Conservation (phyloP, 148 eudicot genomes). For the Persicaria maculosa region DNA sequence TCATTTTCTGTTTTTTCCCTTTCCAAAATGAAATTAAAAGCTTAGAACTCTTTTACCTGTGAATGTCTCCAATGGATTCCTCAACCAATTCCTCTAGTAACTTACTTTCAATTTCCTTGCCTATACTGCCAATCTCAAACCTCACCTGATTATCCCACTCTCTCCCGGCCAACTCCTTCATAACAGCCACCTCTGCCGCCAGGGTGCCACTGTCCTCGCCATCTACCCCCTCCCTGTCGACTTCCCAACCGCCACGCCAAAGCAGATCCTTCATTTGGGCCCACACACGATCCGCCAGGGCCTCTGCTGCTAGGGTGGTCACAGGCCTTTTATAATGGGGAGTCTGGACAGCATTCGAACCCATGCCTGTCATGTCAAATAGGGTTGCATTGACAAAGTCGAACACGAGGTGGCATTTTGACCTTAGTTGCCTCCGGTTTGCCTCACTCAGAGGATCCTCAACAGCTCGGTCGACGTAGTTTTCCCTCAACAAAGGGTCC, state of each 20-base stretch:
- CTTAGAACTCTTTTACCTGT: slow-evolving; percentile 25
- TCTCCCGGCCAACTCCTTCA: slow-evolving; percentile 65
- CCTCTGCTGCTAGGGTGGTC: not conserved
- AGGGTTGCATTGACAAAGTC: slow-evolving; percentile 75
- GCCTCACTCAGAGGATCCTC: slow-evolving; percentile 47
- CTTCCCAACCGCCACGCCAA: slow-evolving; percentile 24
- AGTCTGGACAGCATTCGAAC: slow-evolving; percentile 20
- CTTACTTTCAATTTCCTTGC: slow-evolving; percentile 62
- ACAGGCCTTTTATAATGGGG: not conserved
- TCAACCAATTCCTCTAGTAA: slow-evolving; percentile 74
- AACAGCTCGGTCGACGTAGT: slow-evolving; percentile 34
- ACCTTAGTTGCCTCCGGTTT: slow-evolving; percentile 51
- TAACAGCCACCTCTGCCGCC: slow-evolving; percentile 67
- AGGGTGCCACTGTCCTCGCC: slow-evolving; percentile 48
- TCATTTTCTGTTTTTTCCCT: not conserved
- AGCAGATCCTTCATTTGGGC: slow-evolving; percentile 55
- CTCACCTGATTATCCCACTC: slow-evolving; percentile 55
- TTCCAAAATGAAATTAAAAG: not conserved
- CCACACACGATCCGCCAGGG: slow-evolving; percentile 49
- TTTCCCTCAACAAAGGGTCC: slow-evolving; percentile 66
- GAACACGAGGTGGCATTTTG: slow-evolving; percentile 63
- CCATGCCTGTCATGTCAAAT: slow-evolving; percentile 32
- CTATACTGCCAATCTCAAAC: slow-evolving; percentile 42
- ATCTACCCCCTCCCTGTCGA: slow-evolving; percentile 22
- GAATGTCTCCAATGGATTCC: slow-evolving; percentile 53